These are phyloP conservation scores for Passalora sequoiae DNA, from an alignment of 2,329 filamentous ascomycete species.

Conservation along the genomic window DNA sequence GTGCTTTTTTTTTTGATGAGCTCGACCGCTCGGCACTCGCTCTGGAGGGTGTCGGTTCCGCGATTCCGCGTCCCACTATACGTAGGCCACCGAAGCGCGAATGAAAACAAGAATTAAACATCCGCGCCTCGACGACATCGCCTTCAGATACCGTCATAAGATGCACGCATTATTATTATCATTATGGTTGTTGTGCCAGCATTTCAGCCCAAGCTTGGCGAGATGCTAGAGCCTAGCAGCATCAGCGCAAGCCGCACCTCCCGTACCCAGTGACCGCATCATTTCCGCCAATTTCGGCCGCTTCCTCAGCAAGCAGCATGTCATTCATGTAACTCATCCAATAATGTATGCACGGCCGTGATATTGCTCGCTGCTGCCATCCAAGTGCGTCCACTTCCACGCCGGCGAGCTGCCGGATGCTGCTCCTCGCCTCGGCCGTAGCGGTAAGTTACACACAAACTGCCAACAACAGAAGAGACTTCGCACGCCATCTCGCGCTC, in stretches of 20 bases:
- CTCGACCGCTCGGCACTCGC: conserved; percentile 1
- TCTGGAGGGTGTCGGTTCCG: neutral
- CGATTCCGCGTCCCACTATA: neutral
- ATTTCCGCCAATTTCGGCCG: neutral
- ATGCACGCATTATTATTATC: neutral
- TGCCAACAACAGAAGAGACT: neutral
- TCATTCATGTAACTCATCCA: neutral
- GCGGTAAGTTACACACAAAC: neutral
- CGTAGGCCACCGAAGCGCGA: neutral
- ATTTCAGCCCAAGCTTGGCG: conserved; percentile 3
- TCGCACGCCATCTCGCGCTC: conserved; percentile 3
- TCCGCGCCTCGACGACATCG: neutral
- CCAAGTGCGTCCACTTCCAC: conserved; percentile 3
- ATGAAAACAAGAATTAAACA: neutral
- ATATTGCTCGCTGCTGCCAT: neutral
- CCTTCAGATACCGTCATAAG: neutral
- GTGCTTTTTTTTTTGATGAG: no score
- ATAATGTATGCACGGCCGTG: neutral
- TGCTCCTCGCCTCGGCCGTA: no score
- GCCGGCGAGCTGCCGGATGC: neutral
- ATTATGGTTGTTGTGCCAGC: neutral
- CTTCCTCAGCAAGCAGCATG: neutral
- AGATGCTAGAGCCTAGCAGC: neutral
- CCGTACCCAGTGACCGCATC: neutral
- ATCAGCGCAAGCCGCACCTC: neutral